These are phyloP conservation scores for Elasticomyces elasticus DNA, from an alignment of 495 filamentous ascomycete species.

Conservation along the genomic window DNA sequence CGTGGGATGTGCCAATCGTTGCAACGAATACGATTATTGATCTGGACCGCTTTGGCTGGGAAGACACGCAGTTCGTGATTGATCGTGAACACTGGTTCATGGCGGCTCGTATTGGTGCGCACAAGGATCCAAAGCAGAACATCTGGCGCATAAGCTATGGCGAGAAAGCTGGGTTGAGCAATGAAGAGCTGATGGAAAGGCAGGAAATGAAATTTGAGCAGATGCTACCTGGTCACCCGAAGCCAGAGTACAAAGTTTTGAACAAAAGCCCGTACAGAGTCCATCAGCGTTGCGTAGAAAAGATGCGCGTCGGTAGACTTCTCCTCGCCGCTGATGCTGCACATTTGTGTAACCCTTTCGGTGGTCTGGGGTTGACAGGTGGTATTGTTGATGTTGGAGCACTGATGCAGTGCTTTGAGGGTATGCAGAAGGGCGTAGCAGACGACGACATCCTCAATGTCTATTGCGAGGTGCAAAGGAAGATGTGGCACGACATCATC, in stretches of 20 bases:
- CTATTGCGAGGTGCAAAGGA: conserved; percentile 15
- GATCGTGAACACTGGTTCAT: conserved; percentile 23
- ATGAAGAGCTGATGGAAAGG: conserved; percentile 12
- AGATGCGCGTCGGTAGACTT: conserved; percentile 11
- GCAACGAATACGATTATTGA: conserved; percentile 6
- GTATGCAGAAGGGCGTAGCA: conserved; percentile 2
- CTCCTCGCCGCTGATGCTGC: conserved; percentile 19
- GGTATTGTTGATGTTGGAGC: conserved; percentile 6
- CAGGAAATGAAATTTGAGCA: conserved; percentile 12
- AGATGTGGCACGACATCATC: conserved; percentile 17
- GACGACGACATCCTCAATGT: conserved; percentile 14
- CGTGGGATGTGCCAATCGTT: conserved; percentile 4
- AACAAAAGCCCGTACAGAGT: conserved; percentile 11
- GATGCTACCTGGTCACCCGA: conserved; percentile 19
- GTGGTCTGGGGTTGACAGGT: conserved; percentile 7
- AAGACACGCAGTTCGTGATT: conserved; percentile 17
- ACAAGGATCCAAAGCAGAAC: conserved; percentile 4
- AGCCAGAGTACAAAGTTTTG: conserved; percentile 15
- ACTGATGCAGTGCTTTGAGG: conserved; percentile 6
- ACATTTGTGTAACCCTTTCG: conserved; percentile 17
- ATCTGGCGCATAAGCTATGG: conserved; percentile 20
- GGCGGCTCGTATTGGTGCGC: conserved; percentile 8
- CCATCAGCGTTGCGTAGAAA: conserved; percentile 16
- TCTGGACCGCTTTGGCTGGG: conserved; percentile 19
- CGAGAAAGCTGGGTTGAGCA: conserved; percentile 9